Conservation (phyloP, 2,329 filamentous ascomycete species). For the Coniella lustricola region DNA sequence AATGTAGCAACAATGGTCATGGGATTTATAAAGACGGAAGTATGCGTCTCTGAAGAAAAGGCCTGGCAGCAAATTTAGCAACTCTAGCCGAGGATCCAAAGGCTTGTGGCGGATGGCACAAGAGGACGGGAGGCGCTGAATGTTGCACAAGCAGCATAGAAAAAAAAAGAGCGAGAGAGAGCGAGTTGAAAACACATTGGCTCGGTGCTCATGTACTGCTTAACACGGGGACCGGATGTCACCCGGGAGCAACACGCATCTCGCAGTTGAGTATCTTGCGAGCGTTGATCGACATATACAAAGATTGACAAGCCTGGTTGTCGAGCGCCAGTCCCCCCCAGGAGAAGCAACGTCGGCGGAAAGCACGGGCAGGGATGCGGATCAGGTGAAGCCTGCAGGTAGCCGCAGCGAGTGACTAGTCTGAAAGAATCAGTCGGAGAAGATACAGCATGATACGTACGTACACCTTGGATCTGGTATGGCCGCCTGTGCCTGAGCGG, state of each 20-base stretch:
- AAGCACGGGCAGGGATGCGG: constrained; percentile 1
- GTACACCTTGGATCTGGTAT: too few species aligned
- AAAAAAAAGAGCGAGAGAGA: too few species aligned
- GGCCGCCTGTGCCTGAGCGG: too few species aligned
- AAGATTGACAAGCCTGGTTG: background rate
- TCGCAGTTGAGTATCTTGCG: background rate
- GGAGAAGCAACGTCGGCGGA: background rate
- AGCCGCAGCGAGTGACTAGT: constrained; percentile 1
- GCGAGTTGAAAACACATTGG: too few species aligned
- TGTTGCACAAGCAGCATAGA: too few species aligned
- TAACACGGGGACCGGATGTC: too few species aligned
- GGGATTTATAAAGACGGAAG: constrained; percentile 8
- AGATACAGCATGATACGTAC: too few species aligned
- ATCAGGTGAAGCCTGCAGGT: constrained; percentile 1
- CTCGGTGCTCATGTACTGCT: too few species aligned
- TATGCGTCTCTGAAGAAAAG: constrained; percentile 9
- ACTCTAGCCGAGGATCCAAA: constrained; percentile 2
- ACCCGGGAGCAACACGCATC: too few species aligned
- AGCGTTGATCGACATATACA: background rate
- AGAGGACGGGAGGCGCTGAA: too few species aligned
- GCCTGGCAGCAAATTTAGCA: constrained; percentile 6
- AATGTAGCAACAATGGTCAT: constrained; percentile 26
- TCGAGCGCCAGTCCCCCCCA: background rate
- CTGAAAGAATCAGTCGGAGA: background rate
- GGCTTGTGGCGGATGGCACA: background rate